These are phyloP conservation scores for Thermochaetoides thermophila DNA, from an alignment of 495 filamentous ascomycete species.

Conservation along the genomic window DNA sequence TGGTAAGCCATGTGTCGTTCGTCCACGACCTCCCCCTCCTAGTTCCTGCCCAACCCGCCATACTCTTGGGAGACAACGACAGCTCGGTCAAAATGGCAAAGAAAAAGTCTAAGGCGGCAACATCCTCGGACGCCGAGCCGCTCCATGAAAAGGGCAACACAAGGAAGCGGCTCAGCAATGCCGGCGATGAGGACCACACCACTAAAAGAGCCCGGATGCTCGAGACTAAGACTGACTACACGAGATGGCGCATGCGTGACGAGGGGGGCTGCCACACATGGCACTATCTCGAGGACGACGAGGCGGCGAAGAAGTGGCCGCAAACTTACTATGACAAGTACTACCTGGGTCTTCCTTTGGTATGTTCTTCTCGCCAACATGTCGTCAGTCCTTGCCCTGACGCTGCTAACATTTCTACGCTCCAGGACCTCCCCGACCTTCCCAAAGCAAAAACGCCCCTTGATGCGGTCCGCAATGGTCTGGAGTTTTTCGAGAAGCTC, in stretches of 20 bases:
- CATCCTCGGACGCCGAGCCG: slow-evolving; percentile 1
- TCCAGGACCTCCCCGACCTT: slow-evolving; percentile 56
- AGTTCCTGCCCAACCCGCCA: neutral
- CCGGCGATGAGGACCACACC: slow-evolving; percentile 12
- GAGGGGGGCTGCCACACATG: slow-evolving; percentile 80
- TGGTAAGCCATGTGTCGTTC: no score
- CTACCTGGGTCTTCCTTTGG: slow-evolving; percentile 50
- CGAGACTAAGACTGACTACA: slow-evolving; percentile 50
- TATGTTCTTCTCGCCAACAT: slow-evolving; percentile 9
- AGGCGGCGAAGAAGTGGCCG: slow-evolving; percentile 63
- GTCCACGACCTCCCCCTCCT: no score
- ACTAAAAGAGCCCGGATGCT: slow-evolving; percentile 20
- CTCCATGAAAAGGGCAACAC: slow-evolving; percentile 12
- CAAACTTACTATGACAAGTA: slow-evolving; percentile 76
- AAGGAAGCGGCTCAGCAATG: slow-evolving; percentile 21
- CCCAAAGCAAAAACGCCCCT: slow-evolving; percentile 57
- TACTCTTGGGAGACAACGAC: neutral
- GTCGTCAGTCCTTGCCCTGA: neutral
- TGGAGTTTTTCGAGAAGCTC: slow-evolving; percentile 79
- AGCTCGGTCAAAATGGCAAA: slow-evolving; percentile 9
- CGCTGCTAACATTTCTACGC: slow-evolving; percentile 1
- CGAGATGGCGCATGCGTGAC: slow-evolving; percentile 71
- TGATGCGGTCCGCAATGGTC: slow-evolving; percentile 63
- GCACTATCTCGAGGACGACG: slow-evolving; percentile 76
- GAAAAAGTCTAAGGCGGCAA: slow-evolving; percentile 5